Percentiles rank a stretch among this genome's conserved stretches.
Conservation (phyloP, 2,329 filamentous ascomycete species). For the Botrytis paeoniae region DNA sequence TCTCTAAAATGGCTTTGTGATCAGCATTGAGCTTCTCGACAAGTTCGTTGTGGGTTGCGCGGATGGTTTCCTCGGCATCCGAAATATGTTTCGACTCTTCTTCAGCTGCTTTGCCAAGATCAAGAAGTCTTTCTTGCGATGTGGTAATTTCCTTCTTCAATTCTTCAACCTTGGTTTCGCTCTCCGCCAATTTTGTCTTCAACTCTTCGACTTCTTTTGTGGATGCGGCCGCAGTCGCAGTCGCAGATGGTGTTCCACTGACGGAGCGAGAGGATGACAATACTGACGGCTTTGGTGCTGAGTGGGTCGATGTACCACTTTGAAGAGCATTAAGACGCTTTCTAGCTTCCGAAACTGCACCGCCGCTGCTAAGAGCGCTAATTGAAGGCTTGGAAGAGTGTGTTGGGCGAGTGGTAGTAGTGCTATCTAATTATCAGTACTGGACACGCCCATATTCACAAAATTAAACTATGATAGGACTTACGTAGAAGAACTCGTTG, state of each 20-base stretch:
- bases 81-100: slow-evolving; percentile 41
- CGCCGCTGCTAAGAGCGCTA: slow-evolving; percentile 26
- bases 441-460: background rate
- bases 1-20: slow-evolving; percentile 32
- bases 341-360: slow-evolving; percentile 48
- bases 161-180: slow-evolving; percentile 55
- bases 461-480: background rate
- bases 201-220: slow-evolving; percentile 50
- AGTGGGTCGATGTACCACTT: slow-evolving; percentile 38
- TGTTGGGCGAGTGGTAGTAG: slow-evolving; percentile 36
- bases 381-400: slow-evolving; percentile 40
- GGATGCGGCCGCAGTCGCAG: background rate
- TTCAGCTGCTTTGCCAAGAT: slow-evolving; percentile 52
- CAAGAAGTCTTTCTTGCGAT: slow-evolving; percentile 54
- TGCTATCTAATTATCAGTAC: slow-evolving; percentile 31
- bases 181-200: slow-evolving; percentile 56
- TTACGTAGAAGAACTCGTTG: slow-evolving; percentile 33
- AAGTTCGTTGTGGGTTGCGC: slow-evolving; percentile 45
- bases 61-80: slow-evolving; percentile 43
- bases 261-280: slow-evolving; percentile 40
- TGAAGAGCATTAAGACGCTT: slow-evolving; percentile 55
- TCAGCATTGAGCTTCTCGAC: slow-evolving; percentile 41
- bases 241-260: slow-evolving; percentile 22
- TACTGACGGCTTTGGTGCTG: slow-evolving; percentile 38
- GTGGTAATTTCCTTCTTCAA: slow-evolving; percentile 55